A percentile compares a stretch with the other conserved stretches of the same genome.
Conservation (phyloP, 2,329 filamentous ascomycete species). For the Scedosporium apiospermum region DNA sequence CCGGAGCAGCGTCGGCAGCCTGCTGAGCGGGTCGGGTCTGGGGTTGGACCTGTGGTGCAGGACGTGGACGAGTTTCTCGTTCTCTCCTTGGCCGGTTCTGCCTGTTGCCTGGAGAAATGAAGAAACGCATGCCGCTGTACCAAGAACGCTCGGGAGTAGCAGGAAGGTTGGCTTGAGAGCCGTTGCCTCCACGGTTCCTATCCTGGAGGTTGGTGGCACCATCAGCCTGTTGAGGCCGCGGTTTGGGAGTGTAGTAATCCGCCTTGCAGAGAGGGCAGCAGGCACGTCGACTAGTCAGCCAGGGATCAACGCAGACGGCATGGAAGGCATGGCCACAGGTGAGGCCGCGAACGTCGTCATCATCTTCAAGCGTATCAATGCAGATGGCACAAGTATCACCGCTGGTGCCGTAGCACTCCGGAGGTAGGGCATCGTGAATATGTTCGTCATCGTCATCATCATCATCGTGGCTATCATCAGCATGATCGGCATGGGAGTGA, state of each 20-base stretch:
- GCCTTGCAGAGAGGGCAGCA: slow-evolving; percentile 98
- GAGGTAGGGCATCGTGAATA: slow-evolving; percentile 71
- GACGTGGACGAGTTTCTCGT: not conserved
- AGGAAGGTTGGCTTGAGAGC: slow-evolving; percentile 39
- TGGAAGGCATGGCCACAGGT: slow-evolving; percentile 98
- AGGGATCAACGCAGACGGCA: slow-evolving; percentile 88
- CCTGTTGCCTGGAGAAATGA: not conserved
- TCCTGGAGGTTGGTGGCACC: slow-evolving; percentile 21
- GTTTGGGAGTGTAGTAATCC: slow-evolving; percentile 93
- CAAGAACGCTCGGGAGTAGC: slow-evolving; percentile 28
- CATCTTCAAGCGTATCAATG: slow-evolving; percentile 85
- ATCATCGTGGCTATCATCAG: slow-evolving; percentile 44
- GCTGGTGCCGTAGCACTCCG: slow-evolving; percentile 69
- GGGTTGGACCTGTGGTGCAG: not conserved
- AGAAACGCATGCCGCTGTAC: slow-evolving; percentile 15
- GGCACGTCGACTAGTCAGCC: slow-evolving; percentile 86
- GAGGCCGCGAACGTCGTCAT: slow-evolving; percentile 88
- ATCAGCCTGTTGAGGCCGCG: slow-evolving; percentile 48
- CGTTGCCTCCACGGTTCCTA: slow-evolving; percentile 23
- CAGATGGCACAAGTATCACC: slow-evolving; percentile 96
- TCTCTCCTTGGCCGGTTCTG: not conserved
- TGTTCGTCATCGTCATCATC: slow-evolving; percentile 66
- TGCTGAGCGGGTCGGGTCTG: not conserved
- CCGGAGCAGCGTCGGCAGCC: not conserved
- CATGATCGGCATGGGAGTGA: slow-evolving; percentile 14